Conservation (phyloP, 495 filamentous ascomycete species). For the Achaetomiella virescens region DNA sequence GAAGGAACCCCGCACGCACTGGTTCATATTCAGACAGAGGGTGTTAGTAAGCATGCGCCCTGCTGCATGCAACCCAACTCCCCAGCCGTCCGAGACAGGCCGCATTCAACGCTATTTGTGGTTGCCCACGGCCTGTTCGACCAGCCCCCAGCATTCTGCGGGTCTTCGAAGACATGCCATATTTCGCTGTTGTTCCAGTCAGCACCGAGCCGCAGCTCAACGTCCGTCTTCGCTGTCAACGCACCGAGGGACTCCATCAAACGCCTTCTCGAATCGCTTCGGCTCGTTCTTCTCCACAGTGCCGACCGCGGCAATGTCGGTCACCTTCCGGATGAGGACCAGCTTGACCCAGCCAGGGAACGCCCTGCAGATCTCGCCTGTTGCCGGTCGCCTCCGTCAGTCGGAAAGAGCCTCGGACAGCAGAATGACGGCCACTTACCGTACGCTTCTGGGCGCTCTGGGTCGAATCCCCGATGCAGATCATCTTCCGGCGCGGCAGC, state of each 20-base stretch:
- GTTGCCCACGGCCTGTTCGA: conserved; percentile 31
- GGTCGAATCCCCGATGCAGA: conserved; percentile 85
- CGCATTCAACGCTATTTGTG: neutral
- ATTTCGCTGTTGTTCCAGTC: conserved; percentile 32
- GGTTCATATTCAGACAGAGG: no score
- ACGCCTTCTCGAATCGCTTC: conserved; percentile 74
- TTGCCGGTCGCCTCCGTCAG: neutral
- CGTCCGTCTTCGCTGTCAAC: neutral
- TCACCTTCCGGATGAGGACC: conserved; percentile 80
- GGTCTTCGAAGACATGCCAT: conserved; percentile 77
- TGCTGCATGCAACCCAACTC: no score
- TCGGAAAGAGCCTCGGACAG: neutral
- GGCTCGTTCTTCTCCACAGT: conserved; percentile 64
- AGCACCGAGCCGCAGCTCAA: neutral
- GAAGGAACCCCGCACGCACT: no score
- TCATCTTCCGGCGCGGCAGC: conserved; percentile 71
- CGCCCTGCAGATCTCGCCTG: conserved; percentile 33
- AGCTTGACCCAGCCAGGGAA: conserved; percentile 68
- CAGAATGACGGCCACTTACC: conserved; percentile 44
- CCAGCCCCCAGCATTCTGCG: conserved; percentile 51
- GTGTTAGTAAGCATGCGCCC: no score
- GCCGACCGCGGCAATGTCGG: conserved; percentile 64
- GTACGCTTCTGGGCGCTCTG: conserved; percentile 86
- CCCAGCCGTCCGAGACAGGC: no score
- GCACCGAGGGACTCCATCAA: conserved; percentile 58